Conservation (phyloP, 192 early-diverging fungal genomes). For the Cetraspora pellucida region DNA sequence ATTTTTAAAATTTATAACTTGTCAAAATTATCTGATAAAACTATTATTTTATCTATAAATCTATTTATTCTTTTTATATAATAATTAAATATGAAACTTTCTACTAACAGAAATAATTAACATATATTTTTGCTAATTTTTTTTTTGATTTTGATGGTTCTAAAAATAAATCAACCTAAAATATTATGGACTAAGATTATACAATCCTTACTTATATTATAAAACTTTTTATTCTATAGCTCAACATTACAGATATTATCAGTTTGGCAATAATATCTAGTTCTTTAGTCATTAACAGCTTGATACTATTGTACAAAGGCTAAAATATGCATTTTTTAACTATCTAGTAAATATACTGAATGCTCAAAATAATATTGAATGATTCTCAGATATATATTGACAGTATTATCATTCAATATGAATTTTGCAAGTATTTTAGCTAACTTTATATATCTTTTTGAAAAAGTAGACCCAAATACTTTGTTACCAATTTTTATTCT, state of each 20-base stretch:
- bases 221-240: background rate
- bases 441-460: background rate
- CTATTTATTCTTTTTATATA: too few relatives aligned
- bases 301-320: background rate
- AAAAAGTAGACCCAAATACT: background rate
- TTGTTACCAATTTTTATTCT: background rate
- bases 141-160: background rate
- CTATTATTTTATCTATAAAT: too few relatives aligned
- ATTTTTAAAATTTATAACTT: too few relatives aligned
- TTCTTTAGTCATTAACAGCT: background rate
- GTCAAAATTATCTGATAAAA: too few relatives aligned
- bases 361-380: background rate
- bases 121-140: background rate
- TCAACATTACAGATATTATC: background rate
- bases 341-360: background rate
- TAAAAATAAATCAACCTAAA: background rate
- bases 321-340: background rate
- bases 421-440: background rate
- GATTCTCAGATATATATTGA: background rate
- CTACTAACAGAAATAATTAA: background rate
- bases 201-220: background rate
- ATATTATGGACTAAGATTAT: background rate
- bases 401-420: background rate
- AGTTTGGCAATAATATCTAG: background rate
- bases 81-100: background rate